Evolutionary conservation across 2,329 filamentous ascomycete genomes (phyloP), one percentile per base, ranked within the genome.

Genomic region (Leptodontidium sp.): DNA sequence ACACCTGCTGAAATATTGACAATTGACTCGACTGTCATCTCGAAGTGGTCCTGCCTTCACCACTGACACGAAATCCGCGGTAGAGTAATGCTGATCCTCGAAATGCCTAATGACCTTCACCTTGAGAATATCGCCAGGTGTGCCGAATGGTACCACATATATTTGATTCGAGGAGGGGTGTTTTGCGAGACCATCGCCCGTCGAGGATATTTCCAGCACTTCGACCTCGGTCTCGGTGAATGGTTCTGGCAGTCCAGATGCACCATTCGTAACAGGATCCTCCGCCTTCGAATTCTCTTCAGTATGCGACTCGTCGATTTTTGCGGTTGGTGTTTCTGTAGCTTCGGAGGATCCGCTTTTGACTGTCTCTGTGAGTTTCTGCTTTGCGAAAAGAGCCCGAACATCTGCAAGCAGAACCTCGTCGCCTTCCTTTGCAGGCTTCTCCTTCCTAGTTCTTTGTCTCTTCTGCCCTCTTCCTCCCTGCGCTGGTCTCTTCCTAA

Each of bases 111-210:
- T 90, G 55, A 97, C 89, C 79, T 94, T 97, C 70, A 92, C 91
- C 68, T 87, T 88, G 68, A 93, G 90, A 2, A 84, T 86, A 79
- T 99, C 96, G 38, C 96, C 96, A 0, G 96, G 94, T 1, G 95
- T 86, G 26, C 91, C 87, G 78, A 98, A 99, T 4, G 95, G 94
- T 1, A 98, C 91, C 62, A 96, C 90, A 77, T 94, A 98, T 79
- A 98, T 84, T 69, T 86, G 86, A 65, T 79, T 76, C 81, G 82
- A 91, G 85, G 66, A 87, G 83, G n/a, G 84, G 84, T 69, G 88
- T 86, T 93, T 84, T 4, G 92, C 96, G 66, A 99, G 86, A 2
- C 93, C 96, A 74, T 98, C 96, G 64, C 96, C 96, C 0, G 93
- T 97, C 0, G 95, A 98, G 0, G 95, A 97, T 43, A 98, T 84